Evolutionary conservation across 495 filamentous ascomycete genomes (phyloP).

Genomic region (Aspergillus mulundensis): DNA sequence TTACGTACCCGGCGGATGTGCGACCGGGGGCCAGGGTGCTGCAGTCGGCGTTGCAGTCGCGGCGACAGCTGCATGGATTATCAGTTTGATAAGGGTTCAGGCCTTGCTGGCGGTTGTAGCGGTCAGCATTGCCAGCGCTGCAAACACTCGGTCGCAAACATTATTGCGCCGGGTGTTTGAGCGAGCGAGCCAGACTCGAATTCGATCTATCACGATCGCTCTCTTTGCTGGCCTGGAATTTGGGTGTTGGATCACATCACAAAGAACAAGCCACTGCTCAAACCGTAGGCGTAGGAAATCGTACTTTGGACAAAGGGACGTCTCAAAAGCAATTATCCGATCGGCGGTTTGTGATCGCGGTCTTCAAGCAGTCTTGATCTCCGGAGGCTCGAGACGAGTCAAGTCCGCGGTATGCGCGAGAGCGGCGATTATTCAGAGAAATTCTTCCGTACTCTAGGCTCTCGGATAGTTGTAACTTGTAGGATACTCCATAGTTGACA

Average conservation of each 20-base stretch:
- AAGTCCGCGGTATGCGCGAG: neutral
- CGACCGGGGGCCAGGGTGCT: neutral
- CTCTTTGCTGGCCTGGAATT: too few species aligned
- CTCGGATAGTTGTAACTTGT: too few species aligned
- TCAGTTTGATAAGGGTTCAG: slow-evolving; percentile 8
- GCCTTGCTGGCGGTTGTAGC: neutral
- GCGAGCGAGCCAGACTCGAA: too few species aligned
- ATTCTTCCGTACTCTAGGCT: too few species aligned
- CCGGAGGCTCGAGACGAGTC: neutral
- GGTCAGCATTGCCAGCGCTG: neutral
- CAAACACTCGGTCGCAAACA: neutral
- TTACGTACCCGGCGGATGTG: slow-evolving; percentile 1
- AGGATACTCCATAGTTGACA: too few species aligned
- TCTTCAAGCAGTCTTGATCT: neutral
- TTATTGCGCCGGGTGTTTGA: neutral
- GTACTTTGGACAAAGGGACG: neutral
- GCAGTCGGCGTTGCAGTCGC: neutral
- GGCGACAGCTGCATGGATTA: neutral
- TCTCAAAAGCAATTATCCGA: slow-evolving; percentile 6
- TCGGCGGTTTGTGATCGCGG: neutral
- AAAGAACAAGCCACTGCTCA: too few species aligned
- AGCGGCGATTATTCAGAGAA: neutral
- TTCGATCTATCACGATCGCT: too few species aligned
- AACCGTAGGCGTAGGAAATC: neutral
- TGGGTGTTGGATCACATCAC: neutral